A percentile compares a stretch with the other conserved stretches of the same genome.
Evolutionary conservation across 2,329 filamentous ascomycete species (phyloP).

Genomic region (Aspergillus aculeatus): DNA sequence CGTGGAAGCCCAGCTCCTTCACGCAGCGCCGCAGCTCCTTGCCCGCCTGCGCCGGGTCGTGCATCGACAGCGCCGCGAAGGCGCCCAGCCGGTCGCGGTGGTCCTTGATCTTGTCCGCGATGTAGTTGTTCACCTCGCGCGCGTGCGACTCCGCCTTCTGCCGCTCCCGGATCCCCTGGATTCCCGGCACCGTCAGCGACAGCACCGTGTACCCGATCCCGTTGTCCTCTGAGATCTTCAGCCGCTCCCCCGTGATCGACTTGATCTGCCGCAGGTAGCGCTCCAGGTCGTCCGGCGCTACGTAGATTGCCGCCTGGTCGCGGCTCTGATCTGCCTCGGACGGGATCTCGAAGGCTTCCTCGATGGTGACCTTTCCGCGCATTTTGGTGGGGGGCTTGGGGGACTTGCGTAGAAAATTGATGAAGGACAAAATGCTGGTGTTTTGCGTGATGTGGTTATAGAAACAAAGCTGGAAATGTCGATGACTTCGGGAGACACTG

Average conservation of each 20-base stretch:
- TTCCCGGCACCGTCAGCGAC: conserved; percentile 45
- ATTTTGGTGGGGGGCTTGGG: conserved; percentile 31
- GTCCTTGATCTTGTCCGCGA: conserved; percentile 37
- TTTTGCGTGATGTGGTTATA: neutral
- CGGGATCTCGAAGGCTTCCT: conserved; percentile 59
- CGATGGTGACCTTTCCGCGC: conserved; percentile 58
- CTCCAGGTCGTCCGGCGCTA: conserved; percentile 52
- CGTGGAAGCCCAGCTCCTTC: conserved; percentile 57
- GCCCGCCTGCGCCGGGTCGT: conserved; percentile 32
- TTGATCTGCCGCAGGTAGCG: conserved; percentile 57
- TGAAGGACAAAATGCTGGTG: neutral
- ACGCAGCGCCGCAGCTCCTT: conserved; percentile 44
- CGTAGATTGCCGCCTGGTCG: conserved; percentile 53
- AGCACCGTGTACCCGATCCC: conserved; percentile 45
- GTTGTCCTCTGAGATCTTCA: conserved; percentile 40
- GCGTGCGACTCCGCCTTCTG: conserved; percentile 39
- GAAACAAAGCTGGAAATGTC: neutral
- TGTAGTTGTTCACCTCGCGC: conserved; percentile 42
- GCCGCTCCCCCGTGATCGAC: conserved; percentile 37
- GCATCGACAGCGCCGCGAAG: conserved; percentile 28
- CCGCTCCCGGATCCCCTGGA: conserved; percentile 43
- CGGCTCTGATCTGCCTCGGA: conserved; percentile 56
- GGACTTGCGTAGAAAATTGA: neutral
- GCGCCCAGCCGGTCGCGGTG: conserved; percentile 16
- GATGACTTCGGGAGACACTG: neutral